These are phyloP conservation scores for Venturia aucupariae DNA, from an alignment of 2,329 filamentous ascomycete genomes.

Conservation along the genomic window DNA sequence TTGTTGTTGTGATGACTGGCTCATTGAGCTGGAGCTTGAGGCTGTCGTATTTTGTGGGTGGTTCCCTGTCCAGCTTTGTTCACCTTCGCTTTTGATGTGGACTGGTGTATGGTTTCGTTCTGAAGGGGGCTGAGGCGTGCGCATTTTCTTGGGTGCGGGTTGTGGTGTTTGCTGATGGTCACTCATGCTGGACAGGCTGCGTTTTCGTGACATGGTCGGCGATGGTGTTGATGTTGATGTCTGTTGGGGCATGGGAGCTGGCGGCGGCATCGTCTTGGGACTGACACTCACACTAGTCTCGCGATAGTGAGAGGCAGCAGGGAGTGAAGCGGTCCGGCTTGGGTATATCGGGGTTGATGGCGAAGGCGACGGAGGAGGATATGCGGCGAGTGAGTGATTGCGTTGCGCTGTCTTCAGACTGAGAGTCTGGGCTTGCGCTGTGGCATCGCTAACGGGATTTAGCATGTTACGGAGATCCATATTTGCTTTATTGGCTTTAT, in stretches of 20 bases:
- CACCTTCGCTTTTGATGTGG: not conserved
- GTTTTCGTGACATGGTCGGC: constrained; percentile 12
- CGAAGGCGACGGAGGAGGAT: constrained; percentile 4
- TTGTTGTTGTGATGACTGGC: not conserved
- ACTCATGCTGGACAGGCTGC: constrained; percentile 10
- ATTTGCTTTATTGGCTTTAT: constrained; percentile 7
- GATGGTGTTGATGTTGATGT: constrained; percentile 1
- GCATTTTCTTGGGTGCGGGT: constrained; percentile 8
- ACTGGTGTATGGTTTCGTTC: not conserved
- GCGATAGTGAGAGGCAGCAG: not conserved
- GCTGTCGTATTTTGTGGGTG: not conserved
- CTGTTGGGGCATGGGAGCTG: constrained; percentile 2
- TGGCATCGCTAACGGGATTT: constrained; percentile 7
- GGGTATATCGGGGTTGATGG: not conserved
- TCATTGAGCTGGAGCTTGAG: not conserved
- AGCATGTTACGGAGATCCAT: constrained; percentile 15
- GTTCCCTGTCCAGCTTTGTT: too few species aligned
- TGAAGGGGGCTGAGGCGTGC: not conserved
- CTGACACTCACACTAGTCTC: constrained; percentile 13
- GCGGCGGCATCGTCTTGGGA: constrained; percentile 15
- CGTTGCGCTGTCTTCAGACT: constrained; percentile 3
- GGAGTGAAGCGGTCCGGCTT: constrained; percentile 8
- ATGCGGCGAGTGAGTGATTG: not conserved
- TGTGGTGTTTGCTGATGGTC: constrained; percentile 11
- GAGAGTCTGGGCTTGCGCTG: not conserved